Base-by-base conservation (phyloP, 2,329 filamentous ascomycete species). In the Aspergillus novoparasiticus region DNA sequence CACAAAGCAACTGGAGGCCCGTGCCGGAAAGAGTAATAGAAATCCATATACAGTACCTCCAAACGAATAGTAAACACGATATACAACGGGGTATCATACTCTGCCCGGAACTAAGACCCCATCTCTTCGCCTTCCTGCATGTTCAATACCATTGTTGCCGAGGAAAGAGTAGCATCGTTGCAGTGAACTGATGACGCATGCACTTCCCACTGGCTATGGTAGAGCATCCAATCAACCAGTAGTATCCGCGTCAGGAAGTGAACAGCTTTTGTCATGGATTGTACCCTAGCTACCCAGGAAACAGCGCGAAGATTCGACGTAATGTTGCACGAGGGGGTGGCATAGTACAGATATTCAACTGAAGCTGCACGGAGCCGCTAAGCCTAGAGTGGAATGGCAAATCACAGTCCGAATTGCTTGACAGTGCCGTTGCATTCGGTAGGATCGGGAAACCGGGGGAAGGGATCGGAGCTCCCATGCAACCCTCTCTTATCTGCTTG, bases 361-460 rank as follows among this genome's bases (percentile, higher is more conserved):
- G 51, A 21, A 21, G n/a, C 8, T 36, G 19, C 21, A 21, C 26
- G 26, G 28, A 8, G 58, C 11, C 53, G 36, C 48, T 57, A 56
- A 57, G 26, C 59, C 57, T 50, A 46, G 61, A 58, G 16, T 57
- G n/a, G 63, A 51, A 45, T 57, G 30, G 55, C 19, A 21, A 45
- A 45, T 60, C 43, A 57, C 28, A 53, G 12, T 39, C 26, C 14
- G 10, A 55, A 39, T 39, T 39, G 32, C 51, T 39, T 39, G 51
- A 39, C 62, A 63, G 43, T 64, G 59, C 61, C 32, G 68, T 75
- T 73, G 73, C 73, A 75, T 75, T 66, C 69, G 70, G 70, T 63
- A 62, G 65, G 66, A 60, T 69, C 64, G 64, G 64, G 59, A 69
- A 68, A 66, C 57, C 65, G 63, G 65, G 61, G 65, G 30, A n/a